Evolutionary conservation across 73 alveolate species (phyloP), one percentile per base, ranked within the genome.

Genomic region (Paramecium bursaria): DNA sequence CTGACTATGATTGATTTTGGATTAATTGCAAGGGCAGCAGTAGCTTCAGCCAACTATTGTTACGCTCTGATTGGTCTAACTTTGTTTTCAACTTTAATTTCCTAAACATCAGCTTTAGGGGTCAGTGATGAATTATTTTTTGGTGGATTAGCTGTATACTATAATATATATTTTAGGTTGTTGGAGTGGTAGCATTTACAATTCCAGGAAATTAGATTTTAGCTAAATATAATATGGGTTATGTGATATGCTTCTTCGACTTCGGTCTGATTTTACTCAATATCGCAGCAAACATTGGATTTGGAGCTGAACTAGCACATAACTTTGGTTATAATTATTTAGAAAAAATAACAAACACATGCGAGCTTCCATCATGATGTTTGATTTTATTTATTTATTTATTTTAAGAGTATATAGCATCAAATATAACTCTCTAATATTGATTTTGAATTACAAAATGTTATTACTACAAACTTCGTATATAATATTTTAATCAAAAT

Each of bases 11-110:
- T 42, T 31, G 17, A 42, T 39, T 67, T 67, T 42, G 35, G 35
- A 67, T 67, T 67, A 15, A 67, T 67, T 39, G 82, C 82, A 1
- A 47, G 50, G 10, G 82, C 44, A 3, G 54, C 82, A 67, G 82
- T 53, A 14, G 82, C 82, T 13, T 39, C 82, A 21, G 82, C 82
- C 3, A 67, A 67, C 23, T 42, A 35, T 67, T 67, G 82, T 67
- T 67, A 67, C 15, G 33, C 44, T 44, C 22, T 67, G 22, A 67
- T 67, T 39, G 19, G 60, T 19, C 19, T 67, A 30, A 15, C 22
- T 25, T 42, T 67, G 7, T 67, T 35, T 42, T 39, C 60, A 0
- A 67, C 13, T 15, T 67, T 33, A 1, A 13, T 67, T 13, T 27
- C 50, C 3, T 57, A 57, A 13, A 42, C 27, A 39, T 14, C 22